Evolutionary conservation across 2,329 filamentous ascomycete species (phyloP), one percentile per base, ranked within the genome.

Genomic region (Trichoderma sp.): DNA sequence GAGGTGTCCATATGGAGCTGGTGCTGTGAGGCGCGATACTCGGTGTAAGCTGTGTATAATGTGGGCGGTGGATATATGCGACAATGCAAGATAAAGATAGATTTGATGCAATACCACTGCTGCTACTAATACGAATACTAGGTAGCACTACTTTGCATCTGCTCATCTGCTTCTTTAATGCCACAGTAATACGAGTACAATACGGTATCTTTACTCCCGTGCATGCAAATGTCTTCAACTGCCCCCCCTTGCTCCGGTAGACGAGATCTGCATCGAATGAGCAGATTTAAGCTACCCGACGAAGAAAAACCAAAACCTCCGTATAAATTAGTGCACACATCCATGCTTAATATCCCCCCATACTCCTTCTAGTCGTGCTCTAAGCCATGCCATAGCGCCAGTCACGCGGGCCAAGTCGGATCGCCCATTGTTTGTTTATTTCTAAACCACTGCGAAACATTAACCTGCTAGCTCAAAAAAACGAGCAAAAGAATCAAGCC

Each of bases 381-480:
- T 39, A 6, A 17, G 36, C 6, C 36, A 8, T 7, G 13, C 34
- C 15, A n/a, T 20, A 47, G 43, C 43, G n/a, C 43, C 43, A 47
- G 64, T 53, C 32, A 57, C 32, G 36, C 32, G 64, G 64, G 50
- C 50, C 57, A 67, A 43, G 64, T 32, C 64, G 11, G 66, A 68
- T 68, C 66, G 26, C 11, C 57, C n/a, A 59, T 68, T 50, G 23
- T 68, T 68, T 68, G 6, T 68, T 58, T 47, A 43, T 15, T n/a
- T n/a, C n/a, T 30, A 50, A 59, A 50, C 34, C 34, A 17, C 36
- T 39, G 13, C 66, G 12, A 58, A 58, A 39, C 15, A 39, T 1
- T 28, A 8, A 8, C 5, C 50, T 58, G 20, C 64, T 57, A 43
- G 15, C 64, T 34, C 50, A 20, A 43, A 39, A n/a, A n/a, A 57